These are phyloP conservation scores for Saccharomycopsis vini DNA, from an alignment of 805 yeast species.

Conservation along the genomic window DNA sequence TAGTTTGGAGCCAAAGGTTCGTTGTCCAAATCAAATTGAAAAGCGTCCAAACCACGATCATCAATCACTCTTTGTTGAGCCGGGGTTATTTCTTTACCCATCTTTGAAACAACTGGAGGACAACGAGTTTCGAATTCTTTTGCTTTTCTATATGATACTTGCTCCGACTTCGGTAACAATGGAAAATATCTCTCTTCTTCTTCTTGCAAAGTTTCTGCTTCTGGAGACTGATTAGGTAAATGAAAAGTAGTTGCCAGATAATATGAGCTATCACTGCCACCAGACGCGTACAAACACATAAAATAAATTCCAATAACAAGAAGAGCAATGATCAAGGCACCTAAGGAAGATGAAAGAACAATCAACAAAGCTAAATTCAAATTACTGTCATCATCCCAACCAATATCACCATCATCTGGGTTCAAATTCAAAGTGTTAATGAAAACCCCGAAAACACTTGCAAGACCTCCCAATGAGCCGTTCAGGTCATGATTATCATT, in stretches of 20 bases:
- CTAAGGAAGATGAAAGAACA: constrained; percentile 12
- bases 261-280: neutral
- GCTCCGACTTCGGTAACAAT: constrained; percentile 3
- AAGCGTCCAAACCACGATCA: constrained; percentile 19
- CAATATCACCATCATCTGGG: neutral
- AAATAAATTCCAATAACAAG: constrained; percentile 15
- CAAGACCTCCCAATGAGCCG: neutral
- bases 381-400: constrained; percentile 3
- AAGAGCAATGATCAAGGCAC: constrained; percentile 12
- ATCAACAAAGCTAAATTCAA: constrained; percentile 13
- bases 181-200: constrained; percentile 12
- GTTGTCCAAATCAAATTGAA: constrained; percentile 13
- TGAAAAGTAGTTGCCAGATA: constrained; percentile 5
- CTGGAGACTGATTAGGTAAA: constrained; percentile 1
- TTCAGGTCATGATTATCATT: too few relatives aligned
- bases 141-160: constrained; percentile 1
- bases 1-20: constrained; percentile 7
- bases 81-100: constrained; percentile 10
- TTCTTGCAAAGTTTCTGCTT: constrained; percentile 5
- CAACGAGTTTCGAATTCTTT: constrained; percentile 6
- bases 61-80: constrained; percentile 15
- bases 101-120: constrained; percentile 12
- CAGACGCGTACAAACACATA: constrained; percentile 11
- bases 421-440: too few relatives aligned
- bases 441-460: too few relatives aligned